Percentiles rank a stretch among this genome's conserved stretches.
Evolutionary conservation across 768 basidiomycete species (phyloP).

Genomic region (Lactifluus hygrophoroides): DNA sequence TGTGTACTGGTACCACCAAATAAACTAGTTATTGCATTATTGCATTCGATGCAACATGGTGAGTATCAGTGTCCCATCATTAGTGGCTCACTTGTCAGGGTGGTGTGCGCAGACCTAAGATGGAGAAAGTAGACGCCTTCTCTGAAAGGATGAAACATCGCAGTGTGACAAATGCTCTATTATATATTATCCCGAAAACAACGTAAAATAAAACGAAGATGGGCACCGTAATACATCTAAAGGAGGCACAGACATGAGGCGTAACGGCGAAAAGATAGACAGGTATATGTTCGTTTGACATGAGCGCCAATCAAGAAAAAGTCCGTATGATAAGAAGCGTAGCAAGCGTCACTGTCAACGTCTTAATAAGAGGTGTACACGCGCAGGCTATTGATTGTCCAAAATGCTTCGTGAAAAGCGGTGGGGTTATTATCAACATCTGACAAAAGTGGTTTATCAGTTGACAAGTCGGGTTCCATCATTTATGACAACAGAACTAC

Average conservation of each 20-base stretch:
- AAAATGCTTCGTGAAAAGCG: constrained; percentile 56
- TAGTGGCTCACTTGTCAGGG: no score
- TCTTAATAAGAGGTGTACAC: constrained; percentile 41
- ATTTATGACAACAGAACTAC: constrained; percentile 20
- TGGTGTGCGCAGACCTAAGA: no score
- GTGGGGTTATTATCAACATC: constrained; percentile 52
- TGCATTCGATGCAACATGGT: no score
- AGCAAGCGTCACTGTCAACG: background rate
- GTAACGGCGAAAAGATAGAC: background rate
- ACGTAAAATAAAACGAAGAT: background rate
- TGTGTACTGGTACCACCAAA: no score
- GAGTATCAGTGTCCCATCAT: no score
- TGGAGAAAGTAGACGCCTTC: constrained; percentile 35
- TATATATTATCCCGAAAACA: no score
- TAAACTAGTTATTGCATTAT: no score
- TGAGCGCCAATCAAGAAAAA: constrained; percentile 17
- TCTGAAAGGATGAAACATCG: constrained; percentile 16
- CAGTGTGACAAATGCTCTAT: no score
- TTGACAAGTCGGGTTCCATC: background rate
- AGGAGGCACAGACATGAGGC: background rate
- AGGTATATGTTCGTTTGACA: background rate
- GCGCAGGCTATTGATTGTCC: constrained; percentile 55
- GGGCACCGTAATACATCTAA: background rate
- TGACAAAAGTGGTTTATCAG: constrained; percentile 21
- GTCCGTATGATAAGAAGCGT: background rate